These are phyloP conservation scores for Aspergillus biplanus DNA, from an alignment of 495 filamentous ascomycete species.

Conservation along the genomic window DNA sequence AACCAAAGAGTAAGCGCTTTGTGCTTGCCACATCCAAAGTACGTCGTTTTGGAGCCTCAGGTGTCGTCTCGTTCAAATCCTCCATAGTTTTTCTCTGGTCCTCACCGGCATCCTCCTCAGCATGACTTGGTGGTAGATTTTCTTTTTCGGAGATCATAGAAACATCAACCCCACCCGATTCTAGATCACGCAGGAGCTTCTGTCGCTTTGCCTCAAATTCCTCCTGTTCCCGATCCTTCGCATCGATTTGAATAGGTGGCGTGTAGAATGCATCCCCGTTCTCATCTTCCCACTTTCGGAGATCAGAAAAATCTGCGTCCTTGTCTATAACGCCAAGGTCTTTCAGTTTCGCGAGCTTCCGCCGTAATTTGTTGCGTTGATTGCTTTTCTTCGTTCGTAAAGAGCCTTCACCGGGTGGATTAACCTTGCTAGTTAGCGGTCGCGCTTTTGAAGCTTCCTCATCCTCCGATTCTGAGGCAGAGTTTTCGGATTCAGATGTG, in stretches of 20 bases:
- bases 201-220: conserved; percentile 57
- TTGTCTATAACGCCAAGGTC: conserved; percentile 50
- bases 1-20: conserved; percentile 69
- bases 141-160: conserved; percentile 41
- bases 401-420: conserved; percentile 49
- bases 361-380: conserved; percentile 51
- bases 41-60: conserved; percentile 39
- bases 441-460: conserved; percentile 9
- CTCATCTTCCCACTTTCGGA: conserved; percentile 42
- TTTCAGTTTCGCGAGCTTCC: conserved; percentile 53
- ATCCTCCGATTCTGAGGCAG: conserved; percentile 33
- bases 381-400: conserved; percentile 58
- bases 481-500: conserved; percentile 25
- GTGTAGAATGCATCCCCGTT: conserved; percentile 34
- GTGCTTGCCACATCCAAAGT: conserved; percentile 67
- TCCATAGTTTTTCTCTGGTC: conserved; percentile 28
- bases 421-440: conserved; percentile 21
- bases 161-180: conserved; percentile 56
- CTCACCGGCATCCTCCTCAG: conserved; percentile 13
- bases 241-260: conserved; percentile 23
- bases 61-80: conserved; percentile 21
- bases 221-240: conserved; percentile 30
- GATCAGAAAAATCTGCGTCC: conserved; percentile 51
- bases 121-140: conserved; percentile 31
- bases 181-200: conserved; percentile 54